These are phyloP conservation scores for Saccharomyces hybrid DNA, from an alignment of 1,139 yeast genomes.

Conservation along the genomic window DNA sequence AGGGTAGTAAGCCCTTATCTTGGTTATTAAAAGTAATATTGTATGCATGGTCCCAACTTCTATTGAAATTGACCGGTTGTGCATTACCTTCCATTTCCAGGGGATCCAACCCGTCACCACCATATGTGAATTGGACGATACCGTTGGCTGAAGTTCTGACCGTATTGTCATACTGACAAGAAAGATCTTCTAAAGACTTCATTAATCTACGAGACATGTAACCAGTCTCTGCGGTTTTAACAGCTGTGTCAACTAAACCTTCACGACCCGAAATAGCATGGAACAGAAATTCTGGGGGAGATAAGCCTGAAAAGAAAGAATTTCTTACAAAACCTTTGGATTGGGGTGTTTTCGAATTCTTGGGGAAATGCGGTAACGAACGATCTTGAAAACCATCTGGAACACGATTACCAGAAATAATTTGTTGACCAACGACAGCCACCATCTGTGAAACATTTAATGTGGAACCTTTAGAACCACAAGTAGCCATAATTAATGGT, in stretches of 20 bases:
- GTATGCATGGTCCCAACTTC: conserved; percentile 92
- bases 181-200: conserved; percentile 95
- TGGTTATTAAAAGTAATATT: conserved; percentile 57
- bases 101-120: conserved; percentile 98
- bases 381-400: conserved; percentile 99
- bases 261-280: conserved; percentile 99
- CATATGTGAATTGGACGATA: conserved; percentile 95
- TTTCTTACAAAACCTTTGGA: conserved; percentile 97
- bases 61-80: conserved; percentile 80
- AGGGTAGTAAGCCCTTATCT: conserved; percentile 62
- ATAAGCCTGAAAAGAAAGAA: conserved; percentile 86
- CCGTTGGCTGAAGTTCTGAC: conserved; percentile 94
- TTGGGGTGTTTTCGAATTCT: conserved; percentile 94
- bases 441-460: conserved; percentile 99
- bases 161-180: conserved; percentile 88
- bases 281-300: conserved; percentile 95
- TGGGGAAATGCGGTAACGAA: conserved; percentile 93
- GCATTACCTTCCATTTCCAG: conserved; percentile 99
- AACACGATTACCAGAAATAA: conserved; percentile 96
- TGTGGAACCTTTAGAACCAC: conserved; percentile 98
- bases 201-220: conserved; percentile 97
- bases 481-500: conserved; percentile 97
- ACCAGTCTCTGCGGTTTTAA: conserved; percentile 98
- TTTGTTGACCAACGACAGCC: conserved; percentile 99
- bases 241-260: conserved; percentile 98